Conservation (phyloP, 2,329 filamentous ascomycete species). For the Aspergillaceae sp. region DNA sequence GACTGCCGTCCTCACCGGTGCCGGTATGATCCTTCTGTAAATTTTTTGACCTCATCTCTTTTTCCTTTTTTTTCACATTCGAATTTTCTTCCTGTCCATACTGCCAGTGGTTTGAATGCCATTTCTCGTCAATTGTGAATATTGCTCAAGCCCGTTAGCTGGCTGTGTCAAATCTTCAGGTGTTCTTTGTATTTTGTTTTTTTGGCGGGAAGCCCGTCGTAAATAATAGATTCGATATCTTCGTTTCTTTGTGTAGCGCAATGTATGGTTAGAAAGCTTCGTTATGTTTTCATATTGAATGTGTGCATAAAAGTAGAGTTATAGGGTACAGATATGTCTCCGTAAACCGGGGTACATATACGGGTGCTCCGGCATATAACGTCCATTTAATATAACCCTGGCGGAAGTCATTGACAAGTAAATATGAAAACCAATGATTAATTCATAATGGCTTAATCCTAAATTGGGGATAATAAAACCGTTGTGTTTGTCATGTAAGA, state of each 20-base stretch:
- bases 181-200: neutral
- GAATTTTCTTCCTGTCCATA: neutral
- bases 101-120: neutral
- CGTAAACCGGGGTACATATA: too few relatives aligned
- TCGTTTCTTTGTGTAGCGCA: neutral
- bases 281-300: too few relatives aligned
- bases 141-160: neutral
- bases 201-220: neutral
- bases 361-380: too few relatives aligned
- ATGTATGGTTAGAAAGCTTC: too few relatives aligned
- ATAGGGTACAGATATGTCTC: too few relatives aligned
- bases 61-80: neutral
- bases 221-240: neutral
- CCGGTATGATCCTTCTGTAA: slow-evolving; percentile 38
- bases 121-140: neutral
- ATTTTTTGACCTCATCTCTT: neutral
- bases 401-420: too few relatives aligned
- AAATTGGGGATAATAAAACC: too few relatives aligned
- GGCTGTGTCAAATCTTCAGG: neutral
- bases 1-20: slow-evolving; percentile 31
- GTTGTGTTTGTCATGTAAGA: too few relatives aligned
- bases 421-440: too few relatives aligned
- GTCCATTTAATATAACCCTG: too few relatives aligned
- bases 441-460: too few relatives aligned
- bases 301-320: too few relatives aligned